Percentiles rank a stretch among this genome's conserved stretches.
Evolutionary conservation across 306 rosid species (phyloP).

Genomic region (Medicago arabica): DNA sequence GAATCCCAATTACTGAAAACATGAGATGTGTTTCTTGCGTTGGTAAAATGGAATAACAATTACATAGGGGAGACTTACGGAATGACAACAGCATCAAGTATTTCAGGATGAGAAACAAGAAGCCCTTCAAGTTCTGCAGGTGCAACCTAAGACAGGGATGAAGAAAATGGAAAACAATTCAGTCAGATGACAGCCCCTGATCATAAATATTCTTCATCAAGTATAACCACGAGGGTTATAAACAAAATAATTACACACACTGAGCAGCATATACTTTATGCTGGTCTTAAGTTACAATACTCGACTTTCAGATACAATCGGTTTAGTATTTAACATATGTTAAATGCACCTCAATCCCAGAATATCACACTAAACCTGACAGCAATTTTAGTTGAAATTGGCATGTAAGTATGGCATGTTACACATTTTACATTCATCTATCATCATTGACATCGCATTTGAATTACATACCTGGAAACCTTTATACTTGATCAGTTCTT

Average conservation of each 20-base stretch:
- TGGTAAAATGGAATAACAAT: neutral
- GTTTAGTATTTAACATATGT: neutral
- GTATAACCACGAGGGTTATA: constrained; percentile 6
- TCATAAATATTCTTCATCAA: neutral
- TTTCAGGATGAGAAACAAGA: constrained; percentile 91
- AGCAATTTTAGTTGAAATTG: neutral
- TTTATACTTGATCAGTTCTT: constrained; percentile 93
- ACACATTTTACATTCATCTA: neutral
- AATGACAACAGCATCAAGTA: constrained; percentile 92
- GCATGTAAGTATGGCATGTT: neutral
- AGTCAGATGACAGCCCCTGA: neutral
- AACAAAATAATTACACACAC: constrained; percentile 1
- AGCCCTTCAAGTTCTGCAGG: constrained; percentile 98
- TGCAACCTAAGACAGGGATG: constrained; percentile 67
- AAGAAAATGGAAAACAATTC: constrained; percentile 16
- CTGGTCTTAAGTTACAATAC: constrained; percentile 3
- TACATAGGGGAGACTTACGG: constrained; percentile 66
- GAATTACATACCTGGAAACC: constrained; percentile 78
- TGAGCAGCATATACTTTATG: constrained; percentile 8
- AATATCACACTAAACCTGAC: neutral
- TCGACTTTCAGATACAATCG: constrained; percentile 1
- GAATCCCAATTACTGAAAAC: constrained; percentile 12
- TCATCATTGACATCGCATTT: constrained; percentile 2
- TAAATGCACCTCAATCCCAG: neutral
- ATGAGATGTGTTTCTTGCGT: neutral